These are phyloP conservation scores for Hydnomerulius pinastri DNA, from an alignment of 768 basidiomycete genomes.

Conservation along the genomic window DNA sequence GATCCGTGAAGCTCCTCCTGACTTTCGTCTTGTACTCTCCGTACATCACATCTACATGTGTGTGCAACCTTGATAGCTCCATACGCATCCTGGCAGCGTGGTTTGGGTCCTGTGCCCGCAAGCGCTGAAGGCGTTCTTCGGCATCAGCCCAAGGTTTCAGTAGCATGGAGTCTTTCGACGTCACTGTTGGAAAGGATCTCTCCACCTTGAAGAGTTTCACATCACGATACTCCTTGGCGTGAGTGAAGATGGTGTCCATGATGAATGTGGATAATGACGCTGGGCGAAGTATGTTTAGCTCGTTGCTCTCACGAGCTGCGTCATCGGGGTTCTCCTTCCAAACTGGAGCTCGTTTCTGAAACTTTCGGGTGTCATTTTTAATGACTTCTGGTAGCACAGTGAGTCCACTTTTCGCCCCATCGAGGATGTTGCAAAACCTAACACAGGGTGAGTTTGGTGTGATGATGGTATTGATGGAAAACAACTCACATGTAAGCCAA, in stretches of 20 bases:
- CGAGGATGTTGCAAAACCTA: constrained; percentile 56
- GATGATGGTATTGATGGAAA: background rate
- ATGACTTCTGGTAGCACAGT: constrained; percentile 38
- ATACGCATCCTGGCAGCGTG: constrained; percentile 19
- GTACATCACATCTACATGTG: constrained; percentile 41
- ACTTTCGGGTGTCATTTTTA: constrained; percentile 29
- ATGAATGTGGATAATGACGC: constrained; percentile 20
- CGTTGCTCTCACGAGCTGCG: background rate
- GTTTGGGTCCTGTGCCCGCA: constrained; percentile 12
- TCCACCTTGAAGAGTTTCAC: constrained; percentile 5
- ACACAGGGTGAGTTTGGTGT: background rate
- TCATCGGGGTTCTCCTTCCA: constrained; percentile 23
- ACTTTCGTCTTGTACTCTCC: constrained; percentile 26
- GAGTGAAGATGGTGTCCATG: constrained; percentile 30
- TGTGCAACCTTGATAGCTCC: constrained; percentile 40
- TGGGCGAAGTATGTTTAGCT: constrained; percentile 11
- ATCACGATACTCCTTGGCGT: constrained; percentile 3
- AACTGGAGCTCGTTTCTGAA: constrained; percentile 24
- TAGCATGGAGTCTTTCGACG: constrained; percentile 16
- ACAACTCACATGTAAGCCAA: constrained; percentile 55
- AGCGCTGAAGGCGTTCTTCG: constrained; percentile 18
- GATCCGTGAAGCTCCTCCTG: constrained; percentile 36
- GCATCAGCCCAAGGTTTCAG: constrained; percentile 41
- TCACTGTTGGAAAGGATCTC: background rate
- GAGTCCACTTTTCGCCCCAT: constrained; percentile 62